phyloP scores from a whole-genome alignment of 306 rosid genomes.

The Argentina anserina region DNA sequence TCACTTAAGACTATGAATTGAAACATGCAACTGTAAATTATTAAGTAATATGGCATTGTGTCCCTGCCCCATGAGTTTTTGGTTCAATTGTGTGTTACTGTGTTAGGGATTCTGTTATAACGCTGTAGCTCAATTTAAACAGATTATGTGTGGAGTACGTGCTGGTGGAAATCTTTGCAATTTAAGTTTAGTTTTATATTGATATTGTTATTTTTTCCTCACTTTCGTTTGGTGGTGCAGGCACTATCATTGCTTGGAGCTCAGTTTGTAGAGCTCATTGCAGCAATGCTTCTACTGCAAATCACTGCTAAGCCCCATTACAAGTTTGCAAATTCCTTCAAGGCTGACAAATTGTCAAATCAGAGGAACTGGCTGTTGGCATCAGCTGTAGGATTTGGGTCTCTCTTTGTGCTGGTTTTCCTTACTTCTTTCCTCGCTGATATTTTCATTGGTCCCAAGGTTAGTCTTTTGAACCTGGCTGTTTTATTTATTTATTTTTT shows the following conservation, averaged over 20 bases:
- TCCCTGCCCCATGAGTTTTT: not conserved
- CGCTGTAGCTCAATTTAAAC: not conserved
- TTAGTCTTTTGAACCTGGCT: constrained; percentile 24
- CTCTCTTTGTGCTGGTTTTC: constrained; percentile 50
- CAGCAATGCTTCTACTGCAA: constrained; percentile 48
- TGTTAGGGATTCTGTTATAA: not conserved
- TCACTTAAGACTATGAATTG: not conserved
- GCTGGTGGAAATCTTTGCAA: not conserved
- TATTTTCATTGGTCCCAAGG: constrained; percentile 54
- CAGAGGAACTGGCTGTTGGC: constrained; percentile 65
- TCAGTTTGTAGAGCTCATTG: constrained; percentile 60
- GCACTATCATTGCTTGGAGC: constrained; percentile 55
- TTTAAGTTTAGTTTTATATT: not conserved
- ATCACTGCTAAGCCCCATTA: constrained; percentile 56
- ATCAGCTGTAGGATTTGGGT: constrained; percentile 60
- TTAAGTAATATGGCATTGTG: not conserved
- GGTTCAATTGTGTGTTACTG: not conserved
- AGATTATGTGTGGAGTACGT: not conserved
- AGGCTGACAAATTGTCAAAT: constrained; percentile 23
- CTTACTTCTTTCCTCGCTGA: constrained; percentile 50
- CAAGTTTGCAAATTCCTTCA: constrained; percentile 41
- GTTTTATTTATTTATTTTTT: not conserved
- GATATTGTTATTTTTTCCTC: not conserved
- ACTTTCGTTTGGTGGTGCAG: constrained; percentile 32
- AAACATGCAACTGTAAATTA: not conserved